Evolutionary conservation across 306 rosid species (phyloP).

Genomic region (Cucumis hystrix): DNA sequence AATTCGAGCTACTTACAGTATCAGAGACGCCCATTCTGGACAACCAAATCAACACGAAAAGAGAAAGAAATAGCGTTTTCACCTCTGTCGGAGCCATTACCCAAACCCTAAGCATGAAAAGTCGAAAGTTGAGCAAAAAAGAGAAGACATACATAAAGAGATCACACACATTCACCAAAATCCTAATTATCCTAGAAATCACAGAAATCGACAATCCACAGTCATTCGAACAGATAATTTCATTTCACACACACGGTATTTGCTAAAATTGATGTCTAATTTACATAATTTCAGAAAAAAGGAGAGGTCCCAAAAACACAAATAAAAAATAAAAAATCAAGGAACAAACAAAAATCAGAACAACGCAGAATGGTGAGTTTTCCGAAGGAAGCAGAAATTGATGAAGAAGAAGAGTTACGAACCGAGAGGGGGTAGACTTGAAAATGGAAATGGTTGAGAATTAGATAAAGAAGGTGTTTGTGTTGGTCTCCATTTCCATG

Average conservation of each 20-base stretch:
- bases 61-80: slow-evolving; percentile 4
- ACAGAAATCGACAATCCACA: not conserved
- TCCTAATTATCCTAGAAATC: not conserved
- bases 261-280: not conserved
- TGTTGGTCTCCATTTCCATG: not conserved
- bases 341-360: not conserved
- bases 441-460: not conserved
- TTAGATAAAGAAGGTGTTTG: not conserved
- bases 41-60: slow-evolving; percentile 12
- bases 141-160: not conserved
- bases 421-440: slow-evolving; percentile 7
- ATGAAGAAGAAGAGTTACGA: not conserved
- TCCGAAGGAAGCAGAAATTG: not conserved
- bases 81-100: slow-evolving; percentile 13
- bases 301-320: not conserved
- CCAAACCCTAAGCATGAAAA: slow-evolving; percentile 19
- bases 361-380: not conserved
- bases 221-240: not conserved
- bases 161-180: not conserved
- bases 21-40: slow-evolving; percentile 18
- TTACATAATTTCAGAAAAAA: not conserved
- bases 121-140: not conserved
- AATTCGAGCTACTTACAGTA: slow-evolving; percentile 15
- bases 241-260: not conserved
- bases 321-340: not conserved